A percentile compares a stretch with the other conserved stretches of the same genome.
Conservation (phyloP, 2,329 filamentous ascomycete genomes). For the Coleophoma crateriformis region DNA sequence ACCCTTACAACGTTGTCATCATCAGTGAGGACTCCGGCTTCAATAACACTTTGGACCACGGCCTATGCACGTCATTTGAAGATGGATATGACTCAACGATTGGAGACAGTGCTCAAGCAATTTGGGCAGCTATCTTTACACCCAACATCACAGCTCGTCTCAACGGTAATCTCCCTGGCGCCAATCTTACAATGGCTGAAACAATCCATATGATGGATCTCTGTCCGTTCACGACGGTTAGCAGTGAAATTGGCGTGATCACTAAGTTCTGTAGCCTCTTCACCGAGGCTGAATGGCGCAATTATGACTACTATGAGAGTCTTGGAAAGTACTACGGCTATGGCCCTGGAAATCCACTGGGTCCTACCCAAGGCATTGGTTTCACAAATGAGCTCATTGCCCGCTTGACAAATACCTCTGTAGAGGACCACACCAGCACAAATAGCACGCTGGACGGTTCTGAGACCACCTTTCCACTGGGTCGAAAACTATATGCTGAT, state of each 20-base stretch:
- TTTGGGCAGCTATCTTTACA: slow-evolving; percentile 60
- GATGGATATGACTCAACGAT: slow-evolving; percentile 43
- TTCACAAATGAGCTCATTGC: slow-evolving; percentile 85
- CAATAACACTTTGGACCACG: slow-evolving; percentile 82
- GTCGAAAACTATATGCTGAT: slow-evolving; percentile 68
- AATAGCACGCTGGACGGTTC: slow-evolving; percentile 72
- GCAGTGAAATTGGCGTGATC: slow-evolving; percentile 45
- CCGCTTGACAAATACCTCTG: slow-evolving; percentile 63
- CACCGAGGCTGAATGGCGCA: slow-evolving; percentile 63
- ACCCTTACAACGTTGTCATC: slow-evolving; percentile 53
- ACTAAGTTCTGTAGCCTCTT: slow-evolving; percentile 77
- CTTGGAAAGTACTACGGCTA: slow-evolving; percentile 84
- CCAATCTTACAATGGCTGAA: slow-evolving; percentile 56
- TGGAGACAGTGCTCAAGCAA: slow-evolving; percentile 43
- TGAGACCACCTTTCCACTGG: slow-evolving; percentile 67
- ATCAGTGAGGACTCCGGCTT: slow-evolving; percentile 60
- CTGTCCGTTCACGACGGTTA: slow-evolving; percentile 81
- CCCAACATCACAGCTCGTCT: slow-evolving; percentile 63
- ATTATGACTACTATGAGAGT: slow-evolving; percentile 76
- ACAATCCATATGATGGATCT: slow-evolving; percentile 78
- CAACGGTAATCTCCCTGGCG: slow-evolving; percentile 62
- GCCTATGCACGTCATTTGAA: slow-evolving; percentile 67
- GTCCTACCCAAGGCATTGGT: slow-evolving; percentile 79
- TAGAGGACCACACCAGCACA: slow-evolving; percentile 67
- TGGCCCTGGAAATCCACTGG: slow-evolving; percentile 70